Percentiles rank a stretch among this genome's conserved stretches.
Conservation (phyloP, 805 yeast species). For the Ogataea henricii region DNA sequence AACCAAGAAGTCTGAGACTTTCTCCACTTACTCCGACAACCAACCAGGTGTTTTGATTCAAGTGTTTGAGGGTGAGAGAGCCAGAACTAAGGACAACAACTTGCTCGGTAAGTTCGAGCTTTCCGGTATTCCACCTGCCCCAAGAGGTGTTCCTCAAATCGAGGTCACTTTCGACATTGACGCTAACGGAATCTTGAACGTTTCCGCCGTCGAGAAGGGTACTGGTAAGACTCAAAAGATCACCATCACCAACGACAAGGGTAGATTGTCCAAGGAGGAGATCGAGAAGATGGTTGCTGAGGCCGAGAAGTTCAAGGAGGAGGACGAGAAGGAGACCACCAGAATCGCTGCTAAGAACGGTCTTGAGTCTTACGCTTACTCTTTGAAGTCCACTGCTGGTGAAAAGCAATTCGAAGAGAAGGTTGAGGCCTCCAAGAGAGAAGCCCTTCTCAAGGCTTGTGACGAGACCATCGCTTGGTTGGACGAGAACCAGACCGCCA, state of each 20-base stretch:
- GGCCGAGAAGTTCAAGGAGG: constrained; percentile 63
- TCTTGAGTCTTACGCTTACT: constrained; percentile 58
- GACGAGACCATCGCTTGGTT: constrained; percentile 84
- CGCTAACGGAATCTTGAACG: constrained; percentile 73
- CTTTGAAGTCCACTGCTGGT: constrained; percentile 47
- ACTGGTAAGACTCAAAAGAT: constrained; percentile 55
- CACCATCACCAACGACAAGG: constrained; percentile 48
- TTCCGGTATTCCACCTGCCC: constrained; percentile 71
- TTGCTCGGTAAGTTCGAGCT: constrained; percentile 73
- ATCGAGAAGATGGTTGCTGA: constrained; percentile 66
- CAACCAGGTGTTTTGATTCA: constrained; percentile 82
- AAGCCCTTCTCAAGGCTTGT: constrained; percentile 71
- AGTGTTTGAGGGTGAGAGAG: constrained; percentile 81
- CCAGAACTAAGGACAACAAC: constrained; percentile 75
- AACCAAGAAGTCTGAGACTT: constrained; percentile 68
- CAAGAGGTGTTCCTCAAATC: constrained; percentile 80
- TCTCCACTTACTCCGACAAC: constrained; percentile 82
- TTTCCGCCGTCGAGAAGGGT: constrained; percentile 57
- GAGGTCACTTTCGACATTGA: constrained; percentile 77
- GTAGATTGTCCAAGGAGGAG: constrained; percentile 62
- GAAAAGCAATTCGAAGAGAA: constrained; percentile 41
- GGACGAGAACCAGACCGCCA: constrained; percentile 89
- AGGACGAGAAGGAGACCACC: constrained; percentile 60
- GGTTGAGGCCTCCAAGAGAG: constrained; percentile 46
- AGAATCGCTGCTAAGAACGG: constrained; percentile 60